A percentile compares a stretch with the other conserved stretches of the same genome.
Evolutionary conservation across 176 grass and related monocot genomes (phyloP).

Genomic region (Alloteropsis semialata): DNA sequence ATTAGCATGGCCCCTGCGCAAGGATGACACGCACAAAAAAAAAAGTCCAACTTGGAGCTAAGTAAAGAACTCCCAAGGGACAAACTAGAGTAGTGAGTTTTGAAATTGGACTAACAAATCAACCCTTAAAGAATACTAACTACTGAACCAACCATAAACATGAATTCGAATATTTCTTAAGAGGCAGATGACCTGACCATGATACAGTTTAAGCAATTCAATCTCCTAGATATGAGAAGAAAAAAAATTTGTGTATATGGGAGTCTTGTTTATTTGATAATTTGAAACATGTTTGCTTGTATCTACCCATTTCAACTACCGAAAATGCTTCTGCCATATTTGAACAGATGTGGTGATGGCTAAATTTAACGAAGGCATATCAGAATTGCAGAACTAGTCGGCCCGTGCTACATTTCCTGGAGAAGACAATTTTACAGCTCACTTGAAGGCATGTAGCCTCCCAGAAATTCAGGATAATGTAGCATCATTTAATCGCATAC

Average conservation of each 20-base stretch:
- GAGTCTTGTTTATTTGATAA: not conserved
- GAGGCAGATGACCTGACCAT: not conserved
- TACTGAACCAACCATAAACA: not conserved
- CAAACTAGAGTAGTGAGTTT: not conserved
- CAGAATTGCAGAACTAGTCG: not conserved
- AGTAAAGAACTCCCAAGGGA: not conserved
- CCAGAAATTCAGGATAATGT: not conserved
- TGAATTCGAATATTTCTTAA: not conserved
- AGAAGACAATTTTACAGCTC: not conserved
- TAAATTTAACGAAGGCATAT: not conserved
- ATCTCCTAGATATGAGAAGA: not conserved
- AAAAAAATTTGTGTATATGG: not conserved
- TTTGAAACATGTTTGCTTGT: not conserved
- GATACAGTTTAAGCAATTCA: not conserved
- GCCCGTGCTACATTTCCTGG: not conserved
- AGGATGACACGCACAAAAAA: too few species aligned
- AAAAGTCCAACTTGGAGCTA: not conserved
- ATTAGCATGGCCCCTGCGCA: too few species aligned
- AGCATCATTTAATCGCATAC: not conserved
- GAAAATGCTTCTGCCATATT: not conserved
- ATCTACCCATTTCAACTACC: not conserved
- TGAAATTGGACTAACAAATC: not conserved
- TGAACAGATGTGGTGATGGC: not conserved
- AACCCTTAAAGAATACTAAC: not conserved
- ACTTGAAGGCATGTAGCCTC: not conserved